A percentile compares a stretch with the other conserved stretches of the same genome.
These are phyloP conservation scores for Vitis rupestris DNA, from an alignment of 164 flowering plant genomes.

Conservation along the genomic window DNA sequence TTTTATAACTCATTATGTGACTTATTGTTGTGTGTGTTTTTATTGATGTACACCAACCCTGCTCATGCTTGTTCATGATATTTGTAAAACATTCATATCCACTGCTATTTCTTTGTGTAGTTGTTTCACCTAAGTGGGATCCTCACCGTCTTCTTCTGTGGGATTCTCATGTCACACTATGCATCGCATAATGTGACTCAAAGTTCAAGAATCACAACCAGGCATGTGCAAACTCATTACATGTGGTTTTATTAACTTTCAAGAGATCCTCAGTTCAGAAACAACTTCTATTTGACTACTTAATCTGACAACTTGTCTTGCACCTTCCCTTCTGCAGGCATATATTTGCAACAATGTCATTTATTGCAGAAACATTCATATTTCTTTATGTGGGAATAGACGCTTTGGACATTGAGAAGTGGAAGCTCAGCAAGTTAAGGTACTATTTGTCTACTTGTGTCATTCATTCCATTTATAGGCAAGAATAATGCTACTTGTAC, in stretches of 20 bases:
- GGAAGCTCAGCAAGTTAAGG: constrained; percentile 73
- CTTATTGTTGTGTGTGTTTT: background rate
- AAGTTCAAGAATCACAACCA: constrained; percentile 78
- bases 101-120: constrained; percentile 40
- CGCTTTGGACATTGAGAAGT: constrained; percentile 80
- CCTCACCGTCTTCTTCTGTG: constrained; percentile 86
- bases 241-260: background rate
- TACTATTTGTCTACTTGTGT: constrained; percentile 9
- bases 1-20: background rate
- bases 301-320: background rate
- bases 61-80: background rate
- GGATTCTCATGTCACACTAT: constrained; percentile 91
- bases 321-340: constrained; percentile 52
- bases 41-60: background rate
- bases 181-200: constrained; percentile 91
- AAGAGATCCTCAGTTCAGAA: too few species aligned
- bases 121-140: constrained; percentile 76
- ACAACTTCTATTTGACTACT: background rate
- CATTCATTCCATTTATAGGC: background rate
- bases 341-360: constrained; percentile 80
- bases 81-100: background rate
- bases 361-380: constrained; percentile 80
- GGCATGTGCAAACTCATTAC: constrained; percentile 27
- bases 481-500: too few species aligned
- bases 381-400: constrained; percentile 94